Evolutionary conservation across 805 yeast genomes (phyloP).

Genomic region (Metschnikowia similis): DNA sequence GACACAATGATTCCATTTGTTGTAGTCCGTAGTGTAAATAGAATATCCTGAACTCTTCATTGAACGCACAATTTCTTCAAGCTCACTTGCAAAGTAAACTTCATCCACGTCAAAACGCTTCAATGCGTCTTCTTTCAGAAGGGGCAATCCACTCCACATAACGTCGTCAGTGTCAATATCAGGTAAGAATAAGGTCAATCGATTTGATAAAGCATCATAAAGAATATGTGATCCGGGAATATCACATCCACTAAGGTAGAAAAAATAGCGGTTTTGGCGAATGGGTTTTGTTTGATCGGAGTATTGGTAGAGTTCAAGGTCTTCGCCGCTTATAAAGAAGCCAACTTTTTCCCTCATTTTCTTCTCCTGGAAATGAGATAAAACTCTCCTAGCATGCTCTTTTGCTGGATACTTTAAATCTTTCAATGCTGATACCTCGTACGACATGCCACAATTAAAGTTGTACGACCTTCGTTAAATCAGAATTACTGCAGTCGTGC

Average conservation of each 20-base stretch:
- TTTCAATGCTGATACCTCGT: slow-evolving; percentile 1
- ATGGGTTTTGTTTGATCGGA: slow-evolving; percentile 75
- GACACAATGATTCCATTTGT: slow-evolving; percentile 39
- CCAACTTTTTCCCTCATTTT: slow-evolving; percentile 23
- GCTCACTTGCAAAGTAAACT: slow-evolving; percentile 57
- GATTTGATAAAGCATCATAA: slow-evolving; percentile 49
- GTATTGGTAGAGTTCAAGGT: slow-evolving; percentile 58
- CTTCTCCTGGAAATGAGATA: slow-evolving; percentile 30
- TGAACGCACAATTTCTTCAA: slow-evolving; percentile 33
- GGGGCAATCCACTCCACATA: slow-evolving; percentile 94
- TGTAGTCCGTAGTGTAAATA: slow-evolving; percentile 54
- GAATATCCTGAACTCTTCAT: slow-evolving; percentile 23
- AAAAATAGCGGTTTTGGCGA: slow-evolving; percentile 90
- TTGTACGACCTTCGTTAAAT: background rate
- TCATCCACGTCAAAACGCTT: slow-evolving; percentile 75
- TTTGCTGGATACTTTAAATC: slow-evolving; percentile 73
- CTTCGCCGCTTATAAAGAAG: slow-evolving; percentile 60
- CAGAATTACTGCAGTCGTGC: background rate
- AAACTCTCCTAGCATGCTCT: slow-evolving; percentile 59
- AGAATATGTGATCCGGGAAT: slow-evolving; percentile 72
- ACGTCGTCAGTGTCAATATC: slow-evolving; percentile 82
- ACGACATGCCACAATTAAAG: background rate
- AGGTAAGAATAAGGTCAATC: slow-evolving; percentile 73
- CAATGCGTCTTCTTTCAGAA: slow-evolving; percentile 60
- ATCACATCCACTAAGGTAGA: slow-evolving; percentile 77